These are phyloP conservation scores for Panicum miliaceum DNA, from an alignment of 176 grass and related monocot species.

Conservation along the genomic window DNA sequence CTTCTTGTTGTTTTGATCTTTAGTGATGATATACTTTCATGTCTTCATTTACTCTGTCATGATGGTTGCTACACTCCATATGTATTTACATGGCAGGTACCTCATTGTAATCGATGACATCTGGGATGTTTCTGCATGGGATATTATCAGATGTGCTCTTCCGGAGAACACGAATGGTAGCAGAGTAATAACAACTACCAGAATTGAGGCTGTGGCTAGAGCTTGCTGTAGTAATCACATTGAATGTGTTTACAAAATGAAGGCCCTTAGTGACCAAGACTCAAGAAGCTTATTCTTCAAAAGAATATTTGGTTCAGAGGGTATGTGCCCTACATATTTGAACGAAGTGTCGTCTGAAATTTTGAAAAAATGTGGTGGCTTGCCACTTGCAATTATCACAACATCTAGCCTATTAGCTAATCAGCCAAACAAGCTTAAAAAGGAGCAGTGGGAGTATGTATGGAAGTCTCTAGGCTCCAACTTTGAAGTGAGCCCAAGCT, in stretches of 20 bases:
- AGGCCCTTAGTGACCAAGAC: neutral
- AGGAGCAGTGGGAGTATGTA: neutral
- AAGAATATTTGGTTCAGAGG: slow-evolving; percentile 35
- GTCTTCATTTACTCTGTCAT: neutral
- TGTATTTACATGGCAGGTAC: neutral
- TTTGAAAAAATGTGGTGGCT: neutral
- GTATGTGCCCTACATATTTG: neutral
- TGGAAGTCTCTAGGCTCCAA: neutral
- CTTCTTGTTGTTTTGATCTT: neutral
- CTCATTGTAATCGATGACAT: slow-evolving; percentile 28
- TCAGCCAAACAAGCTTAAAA: neutral
- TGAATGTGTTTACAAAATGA: neutral
- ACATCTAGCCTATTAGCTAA: neutral
- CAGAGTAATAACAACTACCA: slow-evolving; percentile 21
- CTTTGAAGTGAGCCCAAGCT: neutral
- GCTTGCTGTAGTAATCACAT: neutral
- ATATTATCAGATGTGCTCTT: slow-evolving; percentile 21
- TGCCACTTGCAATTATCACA: slow-evolving; percentile 25
- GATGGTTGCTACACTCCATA: neutral
- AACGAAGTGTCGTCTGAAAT: neutral
- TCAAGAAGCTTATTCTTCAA: neutral
- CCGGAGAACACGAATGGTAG: neutral
- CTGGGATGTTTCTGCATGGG: neutral
- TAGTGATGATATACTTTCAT: neutral
- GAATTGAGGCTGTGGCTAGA: neutral